Evolutionary conservation across 208 protist genomes (phyloP).

Genomic region (Leishmania aethiopica): DNA sequence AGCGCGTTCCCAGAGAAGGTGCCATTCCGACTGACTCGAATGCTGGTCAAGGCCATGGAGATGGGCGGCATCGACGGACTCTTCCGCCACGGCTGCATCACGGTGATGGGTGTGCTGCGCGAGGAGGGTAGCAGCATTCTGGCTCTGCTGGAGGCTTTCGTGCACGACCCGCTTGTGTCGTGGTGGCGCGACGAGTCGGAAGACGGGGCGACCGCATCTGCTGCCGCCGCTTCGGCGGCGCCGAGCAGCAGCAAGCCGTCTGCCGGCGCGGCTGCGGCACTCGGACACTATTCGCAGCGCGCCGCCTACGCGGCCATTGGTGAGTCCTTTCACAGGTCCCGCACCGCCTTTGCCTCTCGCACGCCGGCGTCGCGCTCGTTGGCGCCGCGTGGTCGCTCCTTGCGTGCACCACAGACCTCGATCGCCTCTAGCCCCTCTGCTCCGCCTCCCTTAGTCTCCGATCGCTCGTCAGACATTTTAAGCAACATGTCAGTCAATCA

Average conservation of each 20-base stretch:
- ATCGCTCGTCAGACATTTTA: conserved; percentile 16
- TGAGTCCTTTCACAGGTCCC: conserved; percentile 42
- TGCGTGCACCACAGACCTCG: conserved; percentile 18
- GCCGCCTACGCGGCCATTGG: conserved; percentile 44
- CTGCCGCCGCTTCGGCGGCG: conserved; percentile 9
- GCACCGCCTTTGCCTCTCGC: conserved; percentile 27
- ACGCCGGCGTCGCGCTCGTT: conserved; percentile 25
- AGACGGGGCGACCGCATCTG: conserved; percentile 16
- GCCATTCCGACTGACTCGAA: conserved; percentile 99
- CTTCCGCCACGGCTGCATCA: conserved; percentile 98
- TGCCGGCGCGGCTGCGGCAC: conserved; percentile 6
- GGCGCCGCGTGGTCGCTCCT: conserved; percentile 13
- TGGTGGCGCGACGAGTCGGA: conserved; percentile 94
- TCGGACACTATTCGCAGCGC: conserved; percentile 30
- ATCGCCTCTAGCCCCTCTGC: conserved; percentile 10
- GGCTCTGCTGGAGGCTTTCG: conserved; percentile 99
- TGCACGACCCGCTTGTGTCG: conserved; percentile 99
- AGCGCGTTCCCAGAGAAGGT: conserved; percentile 99
- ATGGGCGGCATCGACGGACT: conserved; percentile 99
- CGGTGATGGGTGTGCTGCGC: conserved; percentile 98
- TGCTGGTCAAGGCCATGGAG: conserved; percentile 99
- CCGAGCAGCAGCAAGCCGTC: conserved; percentile 25
- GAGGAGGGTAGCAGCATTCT: conserved; percentile 98
- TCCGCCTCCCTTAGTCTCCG: not conserved
- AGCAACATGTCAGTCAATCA: conserved; percentile 45